Percentiles rank a stretch among this genome's conserved stretches.
These are phyloP conservation scores for Aspergillus sclerotialis DNA, from an alignment of 2,329 filamentous ascomycete species.

Conservation along the genomic window DNA sequence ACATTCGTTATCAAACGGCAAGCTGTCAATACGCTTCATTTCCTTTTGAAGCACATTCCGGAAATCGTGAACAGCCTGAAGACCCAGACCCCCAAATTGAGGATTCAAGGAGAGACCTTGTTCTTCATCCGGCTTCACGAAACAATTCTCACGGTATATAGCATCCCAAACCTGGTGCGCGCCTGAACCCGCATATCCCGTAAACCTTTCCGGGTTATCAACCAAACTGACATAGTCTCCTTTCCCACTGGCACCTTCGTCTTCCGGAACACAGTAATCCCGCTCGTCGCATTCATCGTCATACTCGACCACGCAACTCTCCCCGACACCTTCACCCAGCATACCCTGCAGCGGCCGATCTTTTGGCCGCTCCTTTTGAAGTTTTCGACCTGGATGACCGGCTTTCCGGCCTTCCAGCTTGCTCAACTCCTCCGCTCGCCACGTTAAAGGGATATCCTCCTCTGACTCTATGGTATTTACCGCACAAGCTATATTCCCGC, in stretches of 20 bases:
- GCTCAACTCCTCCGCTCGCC: constrained; percentile 85
- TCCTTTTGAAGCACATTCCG: constrained; percentile 51
- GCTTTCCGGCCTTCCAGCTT: constrained; percentile 88
- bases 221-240: constrained; percentile 94
- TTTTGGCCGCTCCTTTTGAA: constrained; percentile 62
- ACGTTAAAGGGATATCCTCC: constrained; percentile 83
- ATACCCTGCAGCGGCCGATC: constrained; percentile 71
- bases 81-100: constrained; percentile 38
- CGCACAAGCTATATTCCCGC: constrained; percentile 92
- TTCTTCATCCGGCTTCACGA: constrained; percentile 47
- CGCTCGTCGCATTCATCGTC: constrained; percentile 95
- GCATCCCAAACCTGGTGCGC: constrained; percentile 91
- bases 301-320: constrained; percentile 95
- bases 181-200: constrained; percentile 80
- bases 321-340: constrained; percentile 78
- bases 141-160: constrained; percentile 96
- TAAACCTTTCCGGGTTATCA: constrained; percentile 92
- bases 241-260: constrained; percentile 77
- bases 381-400: constrained; percentile 72
- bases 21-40: constrained; percentile 42
- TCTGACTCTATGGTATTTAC: constrained; percentile 94
- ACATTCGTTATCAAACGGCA: constrained; percentile 84
- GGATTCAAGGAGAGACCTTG: constrained; percentile 21
- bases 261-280: constrained; percentile 94
- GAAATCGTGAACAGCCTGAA: constrained; percentile 55